Conservation (phyloP, 1,139 yeast genomes). For the Spathaspora jeffriesii region DNA sequence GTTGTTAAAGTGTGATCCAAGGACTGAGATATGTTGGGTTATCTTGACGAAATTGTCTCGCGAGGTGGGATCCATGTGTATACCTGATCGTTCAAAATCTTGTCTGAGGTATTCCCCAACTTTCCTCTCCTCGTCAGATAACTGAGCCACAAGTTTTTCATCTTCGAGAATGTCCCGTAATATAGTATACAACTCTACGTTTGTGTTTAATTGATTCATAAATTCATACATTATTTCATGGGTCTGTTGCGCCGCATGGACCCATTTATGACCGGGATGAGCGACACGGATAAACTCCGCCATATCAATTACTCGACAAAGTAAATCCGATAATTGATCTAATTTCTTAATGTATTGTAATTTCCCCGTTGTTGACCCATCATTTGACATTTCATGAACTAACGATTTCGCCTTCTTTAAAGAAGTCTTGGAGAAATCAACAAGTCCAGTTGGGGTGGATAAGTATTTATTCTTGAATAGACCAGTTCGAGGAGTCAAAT, state of each 20-base stretch:
- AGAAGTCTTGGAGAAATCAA: conserved; percentile 66
- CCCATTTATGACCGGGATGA: conserved; percentile 75
- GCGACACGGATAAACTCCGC: conserved; percentile 91
- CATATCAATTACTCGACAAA: conserved; percentile 91
- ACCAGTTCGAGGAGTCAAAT: conserved; percentile 45
- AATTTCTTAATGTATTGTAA: conserved; percentile 60
- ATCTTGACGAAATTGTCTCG: conserved; percentile 73
- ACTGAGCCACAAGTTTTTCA: conserved; percentile 27
- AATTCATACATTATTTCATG: conserved; percentile 91
- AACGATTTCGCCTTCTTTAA: conserved; percentile 62
- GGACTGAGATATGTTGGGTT: conserved; percentile 77
- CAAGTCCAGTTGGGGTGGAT: conserved; percentile 68
- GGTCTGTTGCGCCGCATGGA: conserved; percentile 81
- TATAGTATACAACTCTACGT: conserved; percentile 66
- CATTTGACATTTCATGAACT: conserved; percentile 55
- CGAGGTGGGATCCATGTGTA: conserved; percentile 71
- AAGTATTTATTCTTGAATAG: conserved; percentile 73
- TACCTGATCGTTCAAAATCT: conserved; percentile 92
- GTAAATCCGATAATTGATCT: conserved; percentile 83
- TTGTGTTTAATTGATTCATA: conserved; percentile 91
- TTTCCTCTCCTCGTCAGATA: conserved; percentile 71
- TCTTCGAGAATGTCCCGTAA: conserved; percentile 57
- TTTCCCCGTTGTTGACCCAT: conserved; percentile 46
- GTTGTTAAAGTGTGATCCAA: conserved; percentile 78
- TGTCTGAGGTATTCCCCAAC: conserved; percentile 81